Conservation (phyloP, 1,284 basidiomycete genomes). For the Caloboletus inedulis region DNA sequence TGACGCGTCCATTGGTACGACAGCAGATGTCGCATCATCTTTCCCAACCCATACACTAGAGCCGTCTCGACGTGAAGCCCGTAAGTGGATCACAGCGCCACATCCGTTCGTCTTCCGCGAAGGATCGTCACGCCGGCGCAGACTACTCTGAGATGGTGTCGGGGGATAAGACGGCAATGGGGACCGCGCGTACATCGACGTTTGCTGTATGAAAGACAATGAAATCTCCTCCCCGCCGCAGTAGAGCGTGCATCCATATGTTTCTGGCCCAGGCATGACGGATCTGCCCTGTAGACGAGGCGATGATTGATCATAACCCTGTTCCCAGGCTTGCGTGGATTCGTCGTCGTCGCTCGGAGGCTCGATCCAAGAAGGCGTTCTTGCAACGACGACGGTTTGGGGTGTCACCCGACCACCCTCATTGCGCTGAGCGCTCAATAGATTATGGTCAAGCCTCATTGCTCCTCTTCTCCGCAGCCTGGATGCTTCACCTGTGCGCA, state of each 20-base stretch:
- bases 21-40: constrained; percentile 44
- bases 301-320: constrained; percentile 29
- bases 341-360: constrained; percentile 36
- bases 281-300: constrained; percentile 25
- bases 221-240: constrained; percentile 43
- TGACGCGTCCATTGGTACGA: constrained; percentile 47
- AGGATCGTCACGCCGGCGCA: constrained; percentile 10
- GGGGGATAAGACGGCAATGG: constrained; percentile 40
- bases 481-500: constrained; percentile 67
- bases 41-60: constrained; percentile 57
- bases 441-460: constrained; percentile 55
- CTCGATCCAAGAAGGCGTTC: constrained; percentile 35
- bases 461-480: constrained; percentile 68
- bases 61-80: constrained; percentile 48
- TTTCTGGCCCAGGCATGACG: constrained; percentile 13
- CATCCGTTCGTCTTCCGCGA: constrained; percentile 49
- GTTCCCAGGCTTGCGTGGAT: constrained; percentile 34
- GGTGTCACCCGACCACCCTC: constrained; percentile 27
- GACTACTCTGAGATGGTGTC: constrained; percentile 11
- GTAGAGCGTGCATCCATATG: constrained; percentile 43
- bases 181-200: constrained; percentile 33
- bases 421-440: constrained; percentile 29
- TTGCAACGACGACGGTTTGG: constrained; percentile 29
- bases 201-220: constrained; percentile 1
- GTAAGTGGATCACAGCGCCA: constrained; percentile 54